Conservation (phyloP, 805 yeast species). For the Wickerhamiella nectarea region DNA sequence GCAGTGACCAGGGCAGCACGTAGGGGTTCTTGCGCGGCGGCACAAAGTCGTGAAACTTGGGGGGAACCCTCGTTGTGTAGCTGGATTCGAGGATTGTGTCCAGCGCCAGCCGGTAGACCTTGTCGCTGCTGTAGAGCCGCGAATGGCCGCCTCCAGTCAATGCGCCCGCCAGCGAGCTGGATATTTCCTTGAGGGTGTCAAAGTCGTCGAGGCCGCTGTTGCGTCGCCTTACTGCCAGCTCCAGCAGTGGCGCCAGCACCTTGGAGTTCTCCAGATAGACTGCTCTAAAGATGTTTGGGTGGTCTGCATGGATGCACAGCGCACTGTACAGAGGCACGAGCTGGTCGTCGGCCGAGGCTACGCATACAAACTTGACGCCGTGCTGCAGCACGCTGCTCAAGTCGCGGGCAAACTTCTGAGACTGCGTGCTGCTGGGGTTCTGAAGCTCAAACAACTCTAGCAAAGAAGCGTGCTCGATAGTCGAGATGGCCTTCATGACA, state of each 20-base stretch:
- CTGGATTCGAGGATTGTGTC: constrained; percentile 64
- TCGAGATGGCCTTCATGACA: constrained; percentile 75
- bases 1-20: constrained; percentile 81
- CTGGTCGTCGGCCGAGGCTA: constrained; percentile 89
- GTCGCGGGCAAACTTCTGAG: constrained; percentile 55
- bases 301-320: constrained; percentile 63
- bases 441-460: constrained; percentile 81
- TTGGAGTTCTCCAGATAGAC: constrained; percentile 81
- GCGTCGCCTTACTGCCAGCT: constrained; percentile 57
- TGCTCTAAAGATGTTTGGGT: constrained; percentile 82
- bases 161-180: constrained; percentile 71
- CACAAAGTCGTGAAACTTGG: constrained; percentile 31
- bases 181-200: constrained; percentile 72
- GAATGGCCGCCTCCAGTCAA: constrained; percentile 95
- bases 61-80: constrained; percentile 29
- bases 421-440: constrained; percentile 55
- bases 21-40: constrained; percentile 62
- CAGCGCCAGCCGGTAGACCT: constrained; percentile 71
- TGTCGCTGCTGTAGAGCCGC: constrained; percentile 66
- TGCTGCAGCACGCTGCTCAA: constrained; percentile 48
- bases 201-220: constrained; percentile 75
- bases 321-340: constrained; percentile 87
- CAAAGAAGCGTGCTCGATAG: constrained; percentile 79
- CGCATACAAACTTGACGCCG: constrained; percentile 65
- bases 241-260: constrained; percentile 61